Evolutionary conservation across 805 yeast genomes (phyloP).

Genomic region (Maudiozyma serrabonitensis): DNA sequence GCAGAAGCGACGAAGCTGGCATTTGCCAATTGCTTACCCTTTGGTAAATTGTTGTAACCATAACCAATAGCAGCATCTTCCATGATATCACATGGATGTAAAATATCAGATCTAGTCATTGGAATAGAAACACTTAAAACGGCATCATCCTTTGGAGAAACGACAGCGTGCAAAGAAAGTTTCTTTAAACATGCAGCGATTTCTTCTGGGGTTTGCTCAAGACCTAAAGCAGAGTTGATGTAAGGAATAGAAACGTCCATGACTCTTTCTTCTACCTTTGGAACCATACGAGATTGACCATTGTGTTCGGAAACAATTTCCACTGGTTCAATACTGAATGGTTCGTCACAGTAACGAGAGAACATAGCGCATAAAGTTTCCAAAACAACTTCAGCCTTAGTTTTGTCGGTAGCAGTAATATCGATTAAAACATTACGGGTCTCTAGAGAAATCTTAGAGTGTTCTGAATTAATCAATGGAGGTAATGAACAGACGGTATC

Average conservation of each 20-base stretch:
- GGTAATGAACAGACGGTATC: constrained; percentile 85
- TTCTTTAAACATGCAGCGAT: constrained; percentile 59
- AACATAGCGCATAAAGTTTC: constrained; percentile 94
- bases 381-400: constrained; percentile 88
- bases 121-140: constrained; percentile 67
- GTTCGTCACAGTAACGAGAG: constrained; percentile 70
- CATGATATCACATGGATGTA: constrained; percentile 97
- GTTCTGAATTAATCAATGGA: constrained; percentile 91
- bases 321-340: constrained; percentile 86
- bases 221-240: constrained; percentile 90
- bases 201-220: constrained; percentile 57
- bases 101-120: constrained; percentile 87
- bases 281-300: constrained; percentile 62
- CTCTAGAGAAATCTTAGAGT: constrained; percentile 73
- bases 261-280: constrained; percentile 57
- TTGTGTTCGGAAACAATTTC: constrained; percentile 77
- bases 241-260: constrained; percentile 70
- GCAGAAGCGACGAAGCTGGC: constrained; percentile 76
- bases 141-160: constrained; percentile 32
- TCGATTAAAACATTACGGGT: constrained; percentile 89
- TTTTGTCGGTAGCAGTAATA: constrained; percentile 88
- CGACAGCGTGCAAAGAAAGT: constrained; percentile 68
- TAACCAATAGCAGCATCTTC: constrained; percentile 96
- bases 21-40: constrained; percentile 67
- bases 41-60: constrained; percentile 82